Evolutionary conservation across 805 yeast genomes (phyloP).

Genomic region (Spencermartinsiella europaea): DNA sequence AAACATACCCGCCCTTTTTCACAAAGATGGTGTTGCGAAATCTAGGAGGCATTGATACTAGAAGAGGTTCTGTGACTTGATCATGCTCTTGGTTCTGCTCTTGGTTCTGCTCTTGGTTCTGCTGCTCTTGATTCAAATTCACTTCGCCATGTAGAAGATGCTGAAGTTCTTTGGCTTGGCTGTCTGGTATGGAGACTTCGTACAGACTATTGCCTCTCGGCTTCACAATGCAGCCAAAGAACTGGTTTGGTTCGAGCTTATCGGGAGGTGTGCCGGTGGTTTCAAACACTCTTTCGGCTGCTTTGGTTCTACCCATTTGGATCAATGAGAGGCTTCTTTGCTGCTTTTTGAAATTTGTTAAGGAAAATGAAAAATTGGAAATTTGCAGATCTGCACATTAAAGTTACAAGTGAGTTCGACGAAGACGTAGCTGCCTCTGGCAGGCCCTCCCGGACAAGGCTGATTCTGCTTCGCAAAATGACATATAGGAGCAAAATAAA

Average conservation of each 20-base stretch:
- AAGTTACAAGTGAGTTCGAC: conserved; percentile 3
- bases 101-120: conserved; percentile 2
- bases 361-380: conserved; percentile 3
- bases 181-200: conserved; percentile 27
- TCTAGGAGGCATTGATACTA: conserved; percentile 31
- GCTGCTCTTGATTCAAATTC: not conserved
- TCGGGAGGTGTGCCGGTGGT: conserved; percentile 29
- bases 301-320: conserved; percentile 16
- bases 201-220: conserved; percentile 31
- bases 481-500: no score
- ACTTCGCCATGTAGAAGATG: not conserved
- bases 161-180: conserved; percentile 8
- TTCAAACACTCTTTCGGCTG: conserved; percentile 16
- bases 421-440: conserved; percentile 1
- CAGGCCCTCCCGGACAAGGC: no score
- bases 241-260: conserved; percentile 24
- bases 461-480: no score
- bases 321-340: not conserved
- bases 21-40: conserved; percentile 33
- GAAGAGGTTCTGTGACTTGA: conserved; percentile 18
- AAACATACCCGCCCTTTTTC: conserved; percentile 32
- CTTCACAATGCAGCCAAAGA: conserved; percentile 28
- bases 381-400: not conserved
- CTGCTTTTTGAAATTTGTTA: conserved; percentile 1
- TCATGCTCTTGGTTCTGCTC: conserved; percentile 4